Evolutionary conservation across 2,329 filamentous ascomycete species (phyloP).

Genomic region (Exophiala spinifera): DNA sequence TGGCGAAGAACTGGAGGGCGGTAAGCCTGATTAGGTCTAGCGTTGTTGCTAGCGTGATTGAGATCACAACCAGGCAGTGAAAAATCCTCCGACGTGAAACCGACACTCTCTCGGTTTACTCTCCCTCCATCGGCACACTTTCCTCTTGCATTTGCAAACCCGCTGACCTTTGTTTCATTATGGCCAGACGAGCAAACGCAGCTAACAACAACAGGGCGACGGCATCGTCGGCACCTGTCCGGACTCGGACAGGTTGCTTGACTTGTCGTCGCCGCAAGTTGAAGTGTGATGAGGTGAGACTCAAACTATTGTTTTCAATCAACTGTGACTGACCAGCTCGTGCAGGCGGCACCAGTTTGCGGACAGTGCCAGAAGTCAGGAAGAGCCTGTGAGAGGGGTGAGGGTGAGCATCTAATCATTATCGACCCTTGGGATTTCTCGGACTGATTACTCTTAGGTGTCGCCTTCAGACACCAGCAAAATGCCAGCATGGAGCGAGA

Average conservation of each 20-base stretch:
- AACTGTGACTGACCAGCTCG: slow-evolving; percentile 1
- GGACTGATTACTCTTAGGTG: slow-evolving; percentile 37
- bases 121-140: neutral
- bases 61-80: neutral
- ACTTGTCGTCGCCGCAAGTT: slow-evolving; percentile 29
- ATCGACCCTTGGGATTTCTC: neutral
- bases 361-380: slow-evolving; percentile 27
- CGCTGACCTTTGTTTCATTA: slow-evolving; percentile 11
- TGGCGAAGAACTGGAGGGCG: neutral
- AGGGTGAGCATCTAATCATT: slow-evolving; percentile 16
- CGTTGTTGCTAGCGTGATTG: neutral
- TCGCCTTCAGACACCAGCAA: slow-evolving; percentile 66
- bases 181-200: slow-evolving; percentile 3
- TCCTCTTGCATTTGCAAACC: slow-evolving; percentile 2
- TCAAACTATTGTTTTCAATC: neutral
- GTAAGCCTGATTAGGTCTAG: neutral
- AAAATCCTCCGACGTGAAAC: neutral
- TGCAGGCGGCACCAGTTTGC: slow-evolving; percentile 23
- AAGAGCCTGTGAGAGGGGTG: slow-evolving; percentile 23
- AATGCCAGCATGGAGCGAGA: slow-evolving; percentile 44
- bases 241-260: slow-evolving; percentile 28
- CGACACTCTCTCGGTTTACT: no score
- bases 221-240: slow-evolving; percentile 12
- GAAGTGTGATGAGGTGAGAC: slow-evolving; percentile 30
- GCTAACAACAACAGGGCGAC: slow-evolving; percentile 11